Evolutionary conservation across 495 filamentous ascomycete species (phyloP).

Genomic region (Aspergillus campestris): DNA sequence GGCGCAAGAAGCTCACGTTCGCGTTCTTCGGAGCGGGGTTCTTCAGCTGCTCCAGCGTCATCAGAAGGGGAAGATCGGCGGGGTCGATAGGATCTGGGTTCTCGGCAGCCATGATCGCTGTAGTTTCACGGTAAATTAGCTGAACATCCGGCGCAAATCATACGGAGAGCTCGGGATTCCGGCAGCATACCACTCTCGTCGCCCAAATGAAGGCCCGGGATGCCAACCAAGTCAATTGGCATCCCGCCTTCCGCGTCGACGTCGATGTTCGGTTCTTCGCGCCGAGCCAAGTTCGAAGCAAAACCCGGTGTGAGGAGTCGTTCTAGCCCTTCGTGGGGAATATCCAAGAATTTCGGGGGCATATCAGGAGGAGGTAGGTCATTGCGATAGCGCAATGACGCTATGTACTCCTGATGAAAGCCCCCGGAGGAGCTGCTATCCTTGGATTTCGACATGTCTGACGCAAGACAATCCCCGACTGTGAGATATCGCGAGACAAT

Average conservation of each 20-base stretch:
- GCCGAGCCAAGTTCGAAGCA: slow-evolving; percentile 75
- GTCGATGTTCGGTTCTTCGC: slow-evolving; percentile 92
- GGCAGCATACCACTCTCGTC: slow-evolving; percentile 79
- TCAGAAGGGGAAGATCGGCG: slow-evolving; percentile 70
- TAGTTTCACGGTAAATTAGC: slow-evolving; percentile 7
- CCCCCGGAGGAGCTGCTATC: slow-evolving; percentile 46
- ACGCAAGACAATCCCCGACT: too few relatives aligned
- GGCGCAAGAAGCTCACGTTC: slow-evolving; percentile 86
- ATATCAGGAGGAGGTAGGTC: slow-evolving; percentile 85
- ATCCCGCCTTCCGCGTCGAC: slow-evolving; percentile 96
- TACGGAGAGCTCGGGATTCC: neutral
- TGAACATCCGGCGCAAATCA: neutral
- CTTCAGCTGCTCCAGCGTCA: slow-evolving; percentile 69
- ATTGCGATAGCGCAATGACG: slow-evolving; percentile 90
- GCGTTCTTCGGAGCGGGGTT: slow-evolving; percentile 62
- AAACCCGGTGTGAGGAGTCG: slow-evolving; percentile 84
- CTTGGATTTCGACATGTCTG: slow-evolving; percentile 31
- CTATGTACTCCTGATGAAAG: slow-evolving; percentile 93
- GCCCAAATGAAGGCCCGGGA: slow-evolving; percentile 89
- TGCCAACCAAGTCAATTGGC: slow-evolving; percentile 89
- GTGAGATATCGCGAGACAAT: too few relatives aligned
- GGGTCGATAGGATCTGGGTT: slow-evolving; percentile 65
- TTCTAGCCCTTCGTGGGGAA: slow-evolving; percentile 81
- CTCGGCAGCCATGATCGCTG: slow-evolving; percentile 74
- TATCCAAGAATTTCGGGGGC: slow-evolving; percentile 92